Evolutionary conservation across 2,329 filamentous ascomycete species (phyloP).

Genomic region (Neopestalotiopsis sp.): DNA sequence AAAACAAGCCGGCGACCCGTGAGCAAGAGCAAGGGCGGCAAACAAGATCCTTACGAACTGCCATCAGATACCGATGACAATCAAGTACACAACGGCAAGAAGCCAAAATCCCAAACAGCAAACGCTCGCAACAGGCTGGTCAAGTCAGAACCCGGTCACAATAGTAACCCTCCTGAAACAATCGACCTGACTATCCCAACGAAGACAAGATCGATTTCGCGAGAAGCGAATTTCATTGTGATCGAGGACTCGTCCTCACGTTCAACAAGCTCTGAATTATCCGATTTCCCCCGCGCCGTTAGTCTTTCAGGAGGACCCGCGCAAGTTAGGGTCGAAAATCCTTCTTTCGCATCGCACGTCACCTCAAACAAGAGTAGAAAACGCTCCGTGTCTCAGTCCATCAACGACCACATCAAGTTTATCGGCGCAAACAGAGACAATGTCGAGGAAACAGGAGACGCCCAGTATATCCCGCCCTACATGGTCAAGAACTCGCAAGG

Average conservation of each 20-base stretch:
- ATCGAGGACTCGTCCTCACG: not conserved
- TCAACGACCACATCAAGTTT: not conserved
- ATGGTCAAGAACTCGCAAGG: not conserved
- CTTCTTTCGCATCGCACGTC: not conserved
- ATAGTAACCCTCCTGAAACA: not conserved
- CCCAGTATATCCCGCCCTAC: not conserved
- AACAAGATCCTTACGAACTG: conserved; percentile 12
- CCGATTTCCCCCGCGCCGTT: not conserved
- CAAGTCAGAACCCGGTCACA: not conserved
- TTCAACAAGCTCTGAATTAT: not conserved
- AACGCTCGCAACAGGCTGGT: not conserved
- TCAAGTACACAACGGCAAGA: not conserved
- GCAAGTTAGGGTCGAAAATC: not conserved
- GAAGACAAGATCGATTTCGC: not conserved
- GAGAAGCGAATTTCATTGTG: not conserved
- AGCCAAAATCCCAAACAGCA: not conserved
- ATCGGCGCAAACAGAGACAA: not conserved
- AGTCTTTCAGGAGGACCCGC: not conserved
- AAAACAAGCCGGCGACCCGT: not conserved
- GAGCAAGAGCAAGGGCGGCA: not conserved
- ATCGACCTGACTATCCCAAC: not conserved
- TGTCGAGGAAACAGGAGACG: not conserved
- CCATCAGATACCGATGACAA: conserved; percentile 2
- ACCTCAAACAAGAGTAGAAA: not conserved
- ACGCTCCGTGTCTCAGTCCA: not conserved